A percentile compares a stretch with the other conserved stretches of the same genome.
phyloP scores from a whole-genome alignment of 176 grass and related monocot genomes.

The Musa schizocarpa region DNA sequence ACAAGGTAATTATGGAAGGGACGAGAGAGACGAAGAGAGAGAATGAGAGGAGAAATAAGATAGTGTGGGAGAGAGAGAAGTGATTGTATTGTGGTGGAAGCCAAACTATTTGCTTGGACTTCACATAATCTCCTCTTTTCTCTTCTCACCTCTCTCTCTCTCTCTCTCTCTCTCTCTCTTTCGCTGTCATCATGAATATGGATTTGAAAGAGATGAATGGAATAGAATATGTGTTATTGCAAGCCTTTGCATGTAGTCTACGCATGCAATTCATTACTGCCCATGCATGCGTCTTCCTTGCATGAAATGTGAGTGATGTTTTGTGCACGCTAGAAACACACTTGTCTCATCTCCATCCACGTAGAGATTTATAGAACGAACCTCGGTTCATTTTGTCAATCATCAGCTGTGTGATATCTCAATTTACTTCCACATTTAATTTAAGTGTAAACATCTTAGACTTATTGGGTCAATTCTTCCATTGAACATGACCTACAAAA shows the following conservation, averaged over 20 bases:
- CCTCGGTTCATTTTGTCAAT: no score
- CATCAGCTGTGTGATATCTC: no score
- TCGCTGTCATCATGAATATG: constrained; percentile 21
- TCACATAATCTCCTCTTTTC: constrained; percentile 51
- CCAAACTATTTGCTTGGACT: constrained; percentile 69
- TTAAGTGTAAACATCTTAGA: no score
- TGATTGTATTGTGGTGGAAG: constrained; percentile 68
- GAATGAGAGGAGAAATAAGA: constrained; percentile 3
- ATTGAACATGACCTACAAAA: no score
- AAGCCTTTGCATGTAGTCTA: constrained; percentile 6
- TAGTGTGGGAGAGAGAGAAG: constrained; percentile 28
- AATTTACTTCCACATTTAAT: no score
- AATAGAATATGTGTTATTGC: no score
- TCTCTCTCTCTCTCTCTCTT: background rate
- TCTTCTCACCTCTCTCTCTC: background rate
- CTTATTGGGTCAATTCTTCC: no score
- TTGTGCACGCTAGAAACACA: no score
- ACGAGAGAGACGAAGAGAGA: constrained; percentile 2
- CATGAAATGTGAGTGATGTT: no score
- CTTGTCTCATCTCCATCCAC: no score
- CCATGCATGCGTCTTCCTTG: background rate
- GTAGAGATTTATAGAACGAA: no score
- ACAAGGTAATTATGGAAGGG: constrained; percentile 64
- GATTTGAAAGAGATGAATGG: background rate
- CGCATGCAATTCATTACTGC: background rate